phyloP scores from a whole-genome alignment of 2,329 filamentous ascomycete genomes.

The Penicillium brevicompactum region DNA sequence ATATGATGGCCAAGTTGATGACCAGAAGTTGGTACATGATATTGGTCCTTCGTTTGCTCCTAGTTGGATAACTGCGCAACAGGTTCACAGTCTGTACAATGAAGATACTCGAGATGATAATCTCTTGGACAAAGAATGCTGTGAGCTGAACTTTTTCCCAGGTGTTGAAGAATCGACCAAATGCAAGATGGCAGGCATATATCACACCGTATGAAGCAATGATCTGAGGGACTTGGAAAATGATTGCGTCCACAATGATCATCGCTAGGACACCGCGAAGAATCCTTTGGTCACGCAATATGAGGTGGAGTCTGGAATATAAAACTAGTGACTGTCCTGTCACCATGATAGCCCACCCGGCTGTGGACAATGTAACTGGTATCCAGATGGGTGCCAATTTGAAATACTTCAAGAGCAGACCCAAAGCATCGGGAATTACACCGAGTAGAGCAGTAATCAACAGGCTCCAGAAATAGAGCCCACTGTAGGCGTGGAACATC shows the following conservation, averaged over 20 bases:
- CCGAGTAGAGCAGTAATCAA: constrained; percentile 7
- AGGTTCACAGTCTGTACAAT: constrained; percentile 11
- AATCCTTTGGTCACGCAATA: constrained; percentile 3
- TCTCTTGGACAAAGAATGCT: constrained; percentile 14
- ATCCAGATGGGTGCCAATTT: constrained; percentile 16
- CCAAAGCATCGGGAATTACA: constrained; percentile 11
- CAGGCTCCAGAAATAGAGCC: constrained; percentile 18
- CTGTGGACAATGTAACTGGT: constrained; percentile 11
- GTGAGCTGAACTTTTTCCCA: constrained; percentile 17
- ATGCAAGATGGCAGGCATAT: constrained; percentile 5
- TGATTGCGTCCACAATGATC: constrained; percentile 14
- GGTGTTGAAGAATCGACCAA: constrained; percentile 7
- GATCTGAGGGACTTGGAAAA: constrained; percentile 10
- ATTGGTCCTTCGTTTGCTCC: constrained; percentile 6
- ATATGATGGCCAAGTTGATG: constrained; percentile 13
- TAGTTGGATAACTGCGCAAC: constrained; percentile 6
- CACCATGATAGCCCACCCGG: constrained; percentile 14
- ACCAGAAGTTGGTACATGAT: constrained; percentile 16
- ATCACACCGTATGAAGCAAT: constrained; percentile 14
- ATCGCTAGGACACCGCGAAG: constrained; percentile 10
- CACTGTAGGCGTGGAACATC: constrained; percentile 8
- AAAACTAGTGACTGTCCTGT: constrained; percentile 16
- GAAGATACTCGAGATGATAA: constrained; percentile 14
- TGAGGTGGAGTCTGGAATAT: constrained; percentile 18
- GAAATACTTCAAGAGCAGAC: constrained; percentile 15